Conservation (phyloP, 2,329 filamentous ascomycete species). For the Diaporthe ilicicola region DNA sequence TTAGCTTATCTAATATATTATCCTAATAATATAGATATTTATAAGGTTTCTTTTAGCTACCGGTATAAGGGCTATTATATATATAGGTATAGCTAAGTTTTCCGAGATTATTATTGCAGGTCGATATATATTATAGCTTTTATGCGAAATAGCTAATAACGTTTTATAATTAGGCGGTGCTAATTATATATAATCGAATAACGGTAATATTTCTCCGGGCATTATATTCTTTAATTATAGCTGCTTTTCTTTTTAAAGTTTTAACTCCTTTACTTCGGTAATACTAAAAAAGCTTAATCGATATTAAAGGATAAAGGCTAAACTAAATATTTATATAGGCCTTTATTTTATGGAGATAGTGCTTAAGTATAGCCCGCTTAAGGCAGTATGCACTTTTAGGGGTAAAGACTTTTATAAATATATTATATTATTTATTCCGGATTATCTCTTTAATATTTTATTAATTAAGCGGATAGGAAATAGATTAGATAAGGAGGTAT, state of each 20-base stretch:
- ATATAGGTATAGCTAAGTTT: neutral
- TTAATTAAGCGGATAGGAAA: neutral
- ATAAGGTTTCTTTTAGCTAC: neutral
- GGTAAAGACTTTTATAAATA: neutral
- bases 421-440: neutral
- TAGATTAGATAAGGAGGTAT: neutral
- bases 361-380: neutral
- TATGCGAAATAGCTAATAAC: neutral
- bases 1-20: neutral
- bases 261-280: neutral
- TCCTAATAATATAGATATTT: neutral
- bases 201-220: neutral
- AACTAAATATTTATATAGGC: neutral
- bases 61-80: neutral
- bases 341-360: neutral
- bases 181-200: neutral
- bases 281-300: neutral
- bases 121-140: neutral
- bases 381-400: neutral
- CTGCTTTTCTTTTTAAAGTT: neutral
- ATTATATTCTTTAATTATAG: neutral
- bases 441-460: neutral
- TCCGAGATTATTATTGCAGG: neutral
- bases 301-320: neutral
- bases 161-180: neutral